Base-by-base conservation (phyloP, 352 stramenopile genomes). In the Phytophthora fragariaefolia region DNA sequence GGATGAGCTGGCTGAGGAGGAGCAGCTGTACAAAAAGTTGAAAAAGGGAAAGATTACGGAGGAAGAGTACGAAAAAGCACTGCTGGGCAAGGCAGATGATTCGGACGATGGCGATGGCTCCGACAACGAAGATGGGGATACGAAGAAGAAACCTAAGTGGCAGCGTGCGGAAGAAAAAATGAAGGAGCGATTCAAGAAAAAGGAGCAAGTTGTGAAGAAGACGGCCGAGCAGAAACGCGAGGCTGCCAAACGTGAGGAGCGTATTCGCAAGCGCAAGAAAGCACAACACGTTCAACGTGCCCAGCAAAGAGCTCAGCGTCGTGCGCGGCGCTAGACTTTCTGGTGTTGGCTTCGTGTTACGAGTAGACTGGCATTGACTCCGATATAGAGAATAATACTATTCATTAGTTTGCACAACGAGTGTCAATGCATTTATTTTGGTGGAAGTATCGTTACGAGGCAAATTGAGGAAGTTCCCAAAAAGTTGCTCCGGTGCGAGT, bases 1-100 rank as follows among this genome's bases (percentile, higher is more conserved):
- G 98, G 98, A 99, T 58, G 97, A 99, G 52, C 76, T 99, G 9
- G 97, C 97, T 28, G 97, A 99, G 62, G 98, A 99, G 73, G 87
- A 98, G 57, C 90, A 98, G 60, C 57, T 98, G 28, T 98, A 95
- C 79, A 99, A 99, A 76, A 98, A 99, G 74, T 68, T 99, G 32
- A 97, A 98, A 56, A 94, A 95, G 64, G 97, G 97, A 20, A 99
- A 99, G 76, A 98, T 99, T 61, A 93, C 93, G 0, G 88, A 98
- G 69, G 90, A 98, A 22, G 89, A 97, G 50, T 98, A 98, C 63
- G 87, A 96, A 46, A 90, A 91, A 54, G 84, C 79, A 17, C 56
- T 96, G 24, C 56, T 92, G 10, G 81, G 82, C 50, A 87, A 91
- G 50, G 73, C 52, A 0, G 74, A 71, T 6, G 57, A 61, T 18